Base-by-base conservation (phyloP, 108 stramenopile genomes). In the Conticribra weissflogii region DNA sequence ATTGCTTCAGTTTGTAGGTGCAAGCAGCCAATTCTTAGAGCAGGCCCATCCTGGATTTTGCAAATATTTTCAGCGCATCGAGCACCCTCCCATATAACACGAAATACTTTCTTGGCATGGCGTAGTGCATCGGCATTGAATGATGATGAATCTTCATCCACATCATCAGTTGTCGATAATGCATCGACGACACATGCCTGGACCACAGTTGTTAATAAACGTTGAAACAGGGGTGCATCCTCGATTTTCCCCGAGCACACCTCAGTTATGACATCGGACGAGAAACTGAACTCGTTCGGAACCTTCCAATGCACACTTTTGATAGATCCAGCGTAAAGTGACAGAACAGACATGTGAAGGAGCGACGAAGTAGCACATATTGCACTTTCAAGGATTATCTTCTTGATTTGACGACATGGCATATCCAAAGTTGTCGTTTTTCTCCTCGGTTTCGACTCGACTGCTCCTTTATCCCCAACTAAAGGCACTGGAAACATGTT, bases 51-150 rank as follows among this genome's bases (percentile, higher is more conserved):
- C 15, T 60, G 45, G 18, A 36, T 53, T 23, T 55, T 25, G 45
- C 32, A 53, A 52, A 58, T 31, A 16, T 33, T 46, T 49, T 73
- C 63, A 2, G 65, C 33, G 24, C 44, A 64, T 19, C 55, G 33
- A 16, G 63, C 76, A 24, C 76, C 76, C 57, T 77, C 76, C 76
- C 76, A 77, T 29, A 77, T 27, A 34, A 77, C 45, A 14, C 76
- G 68, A 54, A 64, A 77, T 48, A 58, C 67, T 31, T 68, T 63
- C 49, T 57, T 77, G 16, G 62, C 76, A 59, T 66, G 67, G 5
- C 61, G 61, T 48, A 69, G 15, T 3, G 53, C 59, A 54, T 71
- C 71, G 2, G n/a, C 60, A 23, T 62, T 61, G 32, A 61, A 52
- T 28, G 29, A 32, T 32, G 63, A 32, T 48, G 47, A 18, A 16